These are phyloP conservation scores for Aristolochia contorta DNA, from an alignment of 164 flowering plant genomes.

Conservation along the genomic window DNA sequence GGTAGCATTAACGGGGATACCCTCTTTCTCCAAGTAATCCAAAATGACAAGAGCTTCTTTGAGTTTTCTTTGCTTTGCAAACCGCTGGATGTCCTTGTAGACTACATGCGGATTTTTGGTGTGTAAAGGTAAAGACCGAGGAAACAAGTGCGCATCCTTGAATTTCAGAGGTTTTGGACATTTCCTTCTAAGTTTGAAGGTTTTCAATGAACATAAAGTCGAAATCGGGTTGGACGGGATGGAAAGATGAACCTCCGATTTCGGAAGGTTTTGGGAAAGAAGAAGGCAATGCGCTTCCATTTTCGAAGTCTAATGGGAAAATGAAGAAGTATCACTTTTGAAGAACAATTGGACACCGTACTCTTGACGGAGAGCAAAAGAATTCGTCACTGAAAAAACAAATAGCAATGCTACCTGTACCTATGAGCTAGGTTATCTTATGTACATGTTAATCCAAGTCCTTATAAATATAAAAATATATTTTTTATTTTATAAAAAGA, in stretches of 20 bases:
- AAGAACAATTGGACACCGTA: no score
- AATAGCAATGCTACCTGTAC: no score
- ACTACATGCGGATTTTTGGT: slow-evolving; percentile 51
- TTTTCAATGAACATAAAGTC: neutral
- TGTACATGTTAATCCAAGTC: no score
- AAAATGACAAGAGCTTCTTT: slow-evolving; percentile 56
- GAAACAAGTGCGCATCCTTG: slow-evolving; percentile 2
- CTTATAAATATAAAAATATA: no score
- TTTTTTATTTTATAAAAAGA: no score
- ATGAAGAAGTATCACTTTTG: no score
- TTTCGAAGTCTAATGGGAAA: no score
- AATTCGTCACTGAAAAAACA: no score
- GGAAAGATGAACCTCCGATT: neutral
- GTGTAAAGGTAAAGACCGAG: slow-evolving; percentile 24
- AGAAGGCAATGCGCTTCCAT: slow-evolving; percentile 5
- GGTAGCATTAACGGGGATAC: slow-evolving; percentile 64
- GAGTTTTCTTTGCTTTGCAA: slow-evolving; percentile 50
- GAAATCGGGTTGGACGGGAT: neutral
- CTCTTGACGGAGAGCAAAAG: no score
- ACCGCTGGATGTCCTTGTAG: slow-evolving; percentile 47
- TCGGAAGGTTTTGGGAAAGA: neutral
- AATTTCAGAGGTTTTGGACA: neutral
- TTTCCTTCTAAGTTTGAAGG: neutral
- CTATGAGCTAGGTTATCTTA: no score
- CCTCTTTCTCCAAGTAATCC: slow-evolving; percentile 55